Evolutionary conservation across 78 protist species (phyloP).

Genomic region (Dictyostelium discoideum): DNA sequence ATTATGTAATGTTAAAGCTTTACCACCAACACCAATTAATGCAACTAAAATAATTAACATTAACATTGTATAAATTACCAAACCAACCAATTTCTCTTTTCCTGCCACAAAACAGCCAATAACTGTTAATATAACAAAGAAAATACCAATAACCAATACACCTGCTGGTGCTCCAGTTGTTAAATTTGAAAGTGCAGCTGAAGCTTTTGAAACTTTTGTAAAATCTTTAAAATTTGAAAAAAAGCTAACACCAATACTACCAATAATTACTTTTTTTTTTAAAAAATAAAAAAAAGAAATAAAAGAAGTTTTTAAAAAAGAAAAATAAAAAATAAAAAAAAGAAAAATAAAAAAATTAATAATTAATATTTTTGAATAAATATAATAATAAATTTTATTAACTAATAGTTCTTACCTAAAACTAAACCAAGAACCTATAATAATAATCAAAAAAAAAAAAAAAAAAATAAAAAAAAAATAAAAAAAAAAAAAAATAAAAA

Average conservation of each 20-base stretch:
- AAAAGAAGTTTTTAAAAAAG: neutral
- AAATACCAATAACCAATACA: slow-evolving; percentile 64
- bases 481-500: neutral
- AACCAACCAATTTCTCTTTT: slow-evolving; percentile 51
- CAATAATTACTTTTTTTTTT: neutral
- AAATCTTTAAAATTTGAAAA: slow-evolving; percentile 30
- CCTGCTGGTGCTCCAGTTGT: slow-evolving; percentile 23
- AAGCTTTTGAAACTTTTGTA: neutral
- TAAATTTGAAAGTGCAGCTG: neutral
- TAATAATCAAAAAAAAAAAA: no score
- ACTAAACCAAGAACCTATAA: neutral
- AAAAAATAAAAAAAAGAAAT: neutral
- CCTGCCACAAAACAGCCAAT: slow-evolving; percentile 56
- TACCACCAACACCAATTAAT: slow-evolving; percentile 79
- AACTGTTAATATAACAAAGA: slow-evolving; percentile 48
- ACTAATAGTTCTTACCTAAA: neutral
- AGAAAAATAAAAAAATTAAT: no score
- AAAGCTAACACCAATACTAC: slow-evolving; percentile 42
- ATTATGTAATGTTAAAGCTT: slow-evolving; percentile 40
- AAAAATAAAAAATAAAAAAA: no score
- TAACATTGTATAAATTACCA: slow-evolving; percentile 64
- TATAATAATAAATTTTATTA: neutral
- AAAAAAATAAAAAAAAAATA: neutral
- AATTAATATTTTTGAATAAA: neutral
- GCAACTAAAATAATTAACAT: slow-evolving; percentile 59